phyloP scores from a whole-genome alignment of 805 yeast species.

The Candida rishiriensis region DNA sequence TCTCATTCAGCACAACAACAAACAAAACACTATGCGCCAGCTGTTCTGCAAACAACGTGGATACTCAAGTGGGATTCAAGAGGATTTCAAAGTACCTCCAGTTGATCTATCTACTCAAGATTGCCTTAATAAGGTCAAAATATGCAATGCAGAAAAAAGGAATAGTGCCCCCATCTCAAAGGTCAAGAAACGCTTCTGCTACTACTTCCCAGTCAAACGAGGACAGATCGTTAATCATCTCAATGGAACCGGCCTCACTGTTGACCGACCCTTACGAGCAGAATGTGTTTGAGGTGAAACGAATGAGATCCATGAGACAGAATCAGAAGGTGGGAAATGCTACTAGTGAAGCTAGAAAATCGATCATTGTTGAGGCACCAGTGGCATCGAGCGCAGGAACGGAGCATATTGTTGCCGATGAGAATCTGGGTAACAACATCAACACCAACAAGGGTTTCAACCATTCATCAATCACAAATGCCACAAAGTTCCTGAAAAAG shows the following conservation, averaged over 20 bases:
- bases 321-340: conserved; percentile 50
- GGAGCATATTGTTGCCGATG: conserved; percentile 14
- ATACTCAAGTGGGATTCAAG: conserved; percentile 50
- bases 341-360: conserved; percentile 56
- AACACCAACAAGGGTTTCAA: background rate
- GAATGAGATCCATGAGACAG: conserved; percentile 70
- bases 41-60: conserved; percentile 53
- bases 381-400: conserved; percentile 36
- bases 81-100: conserved; percentile 69
- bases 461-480: conserved; percentile 7
- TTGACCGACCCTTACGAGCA: conserved; percentile 53
- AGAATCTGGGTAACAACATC: too few relatives aligned
- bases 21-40: conserved; percentile 50
- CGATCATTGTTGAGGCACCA: conserved; percentile 63
- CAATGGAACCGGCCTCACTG: background rate
- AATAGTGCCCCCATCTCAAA: background rate
- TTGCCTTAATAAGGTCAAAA: conserved; percentile 74
- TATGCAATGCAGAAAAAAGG: conserved; percentile 46
- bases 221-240: background rate
- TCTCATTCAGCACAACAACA: conserved; percentile 38
- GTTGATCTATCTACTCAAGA: conserved; percentile 68
- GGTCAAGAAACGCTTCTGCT: conserved; percentile 1
- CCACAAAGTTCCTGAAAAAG: conserved; percentile 18
- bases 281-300: conserved; percentile 71
- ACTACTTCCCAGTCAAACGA: background rate